phyloP scores from a whole-genome alignment of 1,139 yeast genomes.

The Diutina ranongensis region DNA sequence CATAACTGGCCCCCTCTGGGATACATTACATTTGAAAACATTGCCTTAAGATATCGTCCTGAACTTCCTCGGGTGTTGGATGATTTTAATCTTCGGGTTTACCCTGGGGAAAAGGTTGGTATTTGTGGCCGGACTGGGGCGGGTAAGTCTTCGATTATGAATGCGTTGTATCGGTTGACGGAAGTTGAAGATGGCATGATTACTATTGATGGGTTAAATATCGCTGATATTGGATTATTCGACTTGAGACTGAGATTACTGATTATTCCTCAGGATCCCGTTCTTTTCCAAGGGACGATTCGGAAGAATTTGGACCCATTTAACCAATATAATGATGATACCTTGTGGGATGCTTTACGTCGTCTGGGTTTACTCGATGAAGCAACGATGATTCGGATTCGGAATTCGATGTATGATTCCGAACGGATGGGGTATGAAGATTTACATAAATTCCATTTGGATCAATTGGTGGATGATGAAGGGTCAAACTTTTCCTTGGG shows the following conservation, averaged over 20 bases:
- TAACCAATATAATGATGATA: conserved; percentile 34
- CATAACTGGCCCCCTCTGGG: conserved; percentile 58
- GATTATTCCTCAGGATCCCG: conserved; percentile 73
- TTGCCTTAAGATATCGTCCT: conserved; percentile 58
- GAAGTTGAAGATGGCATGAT: conserved; percentile 46
- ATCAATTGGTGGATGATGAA: conserved; percentile 57
- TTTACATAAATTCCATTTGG: conserved; percentile 54
- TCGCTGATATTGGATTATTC: conserved; percentile 23
- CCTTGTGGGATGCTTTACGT: conserved; percentile 40
- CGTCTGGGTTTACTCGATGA: conserved; percentile 50
- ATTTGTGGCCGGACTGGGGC: conserved; percentile 79
- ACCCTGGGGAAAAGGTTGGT: conserved; percentile 53
- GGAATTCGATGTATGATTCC: conserved; percentile 7
- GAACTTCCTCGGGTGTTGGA: conserved; percentile 67
- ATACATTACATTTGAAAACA: conserved; percentile 43
- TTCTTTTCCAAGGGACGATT: conserved; percentile 56
- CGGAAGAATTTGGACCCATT: conserved; percentile 62
- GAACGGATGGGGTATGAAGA: conserved; percentile 13
- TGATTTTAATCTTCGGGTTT: conserved; percentile 33
- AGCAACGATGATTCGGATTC: conserved; percentile 15
- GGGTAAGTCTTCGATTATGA: conserved; percentile 62
- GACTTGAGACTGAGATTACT: conserved; percentile 34
- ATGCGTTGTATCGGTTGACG: conserved; percentile 49
- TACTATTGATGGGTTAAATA: conserved; percentile 49
- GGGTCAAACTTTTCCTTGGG: conserved; percentile 70